phyloP scores from a whole-genome alignment of 2,329 filamentous ascomycete species.

The Botryosphaeria agaves region DNA sequence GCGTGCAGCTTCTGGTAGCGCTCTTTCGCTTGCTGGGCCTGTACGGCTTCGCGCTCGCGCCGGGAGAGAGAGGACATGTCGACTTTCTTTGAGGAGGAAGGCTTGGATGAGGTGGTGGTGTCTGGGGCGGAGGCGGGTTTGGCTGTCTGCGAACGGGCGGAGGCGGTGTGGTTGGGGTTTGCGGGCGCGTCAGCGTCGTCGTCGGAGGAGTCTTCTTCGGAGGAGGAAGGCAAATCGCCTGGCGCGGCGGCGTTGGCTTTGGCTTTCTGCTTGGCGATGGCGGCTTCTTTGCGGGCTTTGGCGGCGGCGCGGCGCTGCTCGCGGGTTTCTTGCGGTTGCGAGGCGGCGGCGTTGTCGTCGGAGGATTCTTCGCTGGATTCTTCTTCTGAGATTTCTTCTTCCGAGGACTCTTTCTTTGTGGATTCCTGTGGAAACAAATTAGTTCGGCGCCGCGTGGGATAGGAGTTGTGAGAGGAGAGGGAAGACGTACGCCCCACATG shows the following conservation, averaged over 20 bases:
- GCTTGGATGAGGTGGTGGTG: constrained; percentile 32
- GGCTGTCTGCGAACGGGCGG: constrained; percentile 50
- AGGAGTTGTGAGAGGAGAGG: neutral
- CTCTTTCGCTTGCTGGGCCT: constrained; percentile 79
- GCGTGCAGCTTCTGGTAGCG: constrained; percentile 82
- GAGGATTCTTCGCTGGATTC: constrained; percentile 28
- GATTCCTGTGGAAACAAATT: constrained; percentile 10
- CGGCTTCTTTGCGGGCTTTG: constrained; percentile 82
- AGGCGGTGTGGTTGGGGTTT: constrained; percentile 72
- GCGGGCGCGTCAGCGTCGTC: constrained; percentile 53
- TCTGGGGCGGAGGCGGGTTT: constrained; percentile 26
- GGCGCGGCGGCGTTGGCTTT: constrained; percentile 56
- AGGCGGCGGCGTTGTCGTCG: constrained; percentile 22
- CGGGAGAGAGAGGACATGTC: constrained; percentile 40
- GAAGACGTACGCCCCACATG: constrained; percentile 58
- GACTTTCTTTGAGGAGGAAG: constrained; percentile 37
- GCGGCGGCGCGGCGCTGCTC: constrained; percentile 77
- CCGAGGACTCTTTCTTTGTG: constrained; percentile 25
- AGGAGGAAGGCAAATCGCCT: constrained; percentile 63
- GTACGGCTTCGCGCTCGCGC: constrained; percentile 59
- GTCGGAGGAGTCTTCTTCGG: constrained; percentile 29
- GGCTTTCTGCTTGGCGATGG: constrained; percentile 58
- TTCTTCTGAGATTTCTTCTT: constrained; percentile 13
- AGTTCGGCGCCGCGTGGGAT: constrained; percentile 7
- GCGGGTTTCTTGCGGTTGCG: constrained; percentile 47